Base-by-base conservation (phyloP, 805 yeast species). In the Schwanniomyces occidentalis region DNA sequence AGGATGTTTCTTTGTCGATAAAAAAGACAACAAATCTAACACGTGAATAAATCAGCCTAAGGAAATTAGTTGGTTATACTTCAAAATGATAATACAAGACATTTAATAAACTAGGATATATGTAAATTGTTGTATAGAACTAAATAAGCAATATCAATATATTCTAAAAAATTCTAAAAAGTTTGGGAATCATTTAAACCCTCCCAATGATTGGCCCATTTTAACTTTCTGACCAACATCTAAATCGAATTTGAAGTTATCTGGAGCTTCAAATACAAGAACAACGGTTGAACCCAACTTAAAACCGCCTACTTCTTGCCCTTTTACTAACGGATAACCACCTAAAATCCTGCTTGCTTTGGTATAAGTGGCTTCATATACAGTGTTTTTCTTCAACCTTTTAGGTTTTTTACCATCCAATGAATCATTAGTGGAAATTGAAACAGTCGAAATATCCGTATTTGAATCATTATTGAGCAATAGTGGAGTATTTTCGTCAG, bases 241-340 rank as follows among this genome's bases (percentile, higher is more conserved):
- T 28, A 89, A 73, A 23, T 74, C 65, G 53, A 89, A 93, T 51
- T 76, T 62, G 59, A 91, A 93, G 41, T 73, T 67, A 38, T 73
- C 75, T 16, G 99, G 99, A 2, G 97, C 99, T 64, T 93, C 99
- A 62, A 93, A 93, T 15, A 91, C 95, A 44, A 93, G 70, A 12
- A 93, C 99, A n/a, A 93, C 93, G 0, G 99, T 93, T 18, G 95
- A 84, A 0, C 99, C 99, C 34, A 93, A 71, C 68, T 85, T 85
- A 65, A 93, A 93, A 0, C 99, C 99, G 26, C 99, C 99, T 75
- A 93, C 85, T 61, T 93, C 96, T 52, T 87, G 85, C 25, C 99
- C 99, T 62, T 86, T 88, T 14, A 77, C 68, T 32, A 93, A 73
- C 2, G 99, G 99, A 52, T 77, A 78, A 6, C 99, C 99, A 6